Base-by-base conservation (phyloP, 176 grass and related monocot species). In the Zizania latifolia region DNA sequence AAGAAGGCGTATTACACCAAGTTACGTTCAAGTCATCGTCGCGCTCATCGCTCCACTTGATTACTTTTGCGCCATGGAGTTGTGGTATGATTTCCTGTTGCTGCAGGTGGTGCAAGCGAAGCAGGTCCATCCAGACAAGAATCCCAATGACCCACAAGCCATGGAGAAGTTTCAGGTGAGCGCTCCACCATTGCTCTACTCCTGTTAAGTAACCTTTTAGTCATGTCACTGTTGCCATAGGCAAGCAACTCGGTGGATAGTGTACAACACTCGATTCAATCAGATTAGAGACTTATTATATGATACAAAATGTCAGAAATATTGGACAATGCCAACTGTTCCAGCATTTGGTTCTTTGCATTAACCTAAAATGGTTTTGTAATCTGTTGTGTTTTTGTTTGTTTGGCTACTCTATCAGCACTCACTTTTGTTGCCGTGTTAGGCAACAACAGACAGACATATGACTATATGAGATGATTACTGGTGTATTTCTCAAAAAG, bases 1-100 rank as follows among this genome's bases (percentile, higher is more conserved):
- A 98, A 98, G 86, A 98, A 98, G 66, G 95, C 91, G 10, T 98
- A 94, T 72, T 94, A 98, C 78, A 81, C 88, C 35, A 98, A 94
- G 95, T 91, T 94, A 80, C 8, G 12, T 24, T 58, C 11, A 32
- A 58, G 26, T 46, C n/a, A n/a, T n/a, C n/a, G n/a, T n/a, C n/a
- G n/a, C n/a, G n/a, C 71, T 13, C 17, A 54, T 33, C 23, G 66
- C 15, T 66, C 44, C 10, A 14, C 13, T 27, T 9, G 48, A 17
- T 53, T n/a, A n/a, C n/a, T n/a, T 53, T 45, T 43, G 11, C 40
- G 40, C 12, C 40, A 4, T 30, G 3, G 40, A 35, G 1, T 40
- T 58, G 53, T 72, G 27, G 78, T 78, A 51, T 83, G 68, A 83
- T 68, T 62, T 60, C 14, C 3, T 50, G 64, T 10, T 71, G 26